Evolutionary conservation across 768 basidiomycete genomes (phyloP), one percentile per base, ranked within the genome.

Genomic region (Pilatotrama ljubarskyi): DNA sequence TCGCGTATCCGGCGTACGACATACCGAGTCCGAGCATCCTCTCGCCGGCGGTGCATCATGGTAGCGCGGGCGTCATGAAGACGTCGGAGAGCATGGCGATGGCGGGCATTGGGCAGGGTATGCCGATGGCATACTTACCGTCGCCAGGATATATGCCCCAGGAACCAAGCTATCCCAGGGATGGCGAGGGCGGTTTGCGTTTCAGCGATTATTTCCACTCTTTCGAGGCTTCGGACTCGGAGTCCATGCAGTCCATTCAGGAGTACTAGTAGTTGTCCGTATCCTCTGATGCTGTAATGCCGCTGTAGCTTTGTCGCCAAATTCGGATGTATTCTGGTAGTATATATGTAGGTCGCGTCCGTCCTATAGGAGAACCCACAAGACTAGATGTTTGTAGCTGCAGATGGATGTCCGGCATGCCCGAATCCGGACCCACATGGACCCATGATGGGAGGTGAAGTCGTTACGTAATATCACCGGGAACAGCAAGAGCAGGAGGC

Each of bases 361-460:
- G 7, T 20, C 5, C 29, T 32, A 32, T 32, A 32, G 5, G 29
- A 32, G 29, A 32, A 10, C 29, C 4, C 29, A 32, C 29, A 32
- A n/a, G n/a, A n/a, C n/a, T n/a, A n/a, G n/a, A n/a, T n/a, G n/a
- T n/a, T n/a, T n/a, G n/a, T n/a, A n/a, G n/a, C n/a, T 10, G 29
- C 29, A 32, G 29, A 4, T 5, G 29, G 29, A 32, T 10, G 29
- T 32, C 55, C 55, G 55, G 20, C 11, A 20, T 29, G 47, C 15
- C 55, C 55, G 55, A 26, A 24, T 47, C 29, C 55, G 55, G 55
- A 56, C 55, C 55, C 47, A 56, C 38, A 56, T 56, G 55, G 55
- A 56, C 55, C 55, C 55, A 56, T 24, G 55, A 56, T 56, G 18
- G 46, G 15, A 41, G 18, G 36, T 20, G 10, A 10, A 25, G 38